Evolutionary conservation across 441 rosid species (phyloP).

Genomic region (Populus hybrid): DNA sequence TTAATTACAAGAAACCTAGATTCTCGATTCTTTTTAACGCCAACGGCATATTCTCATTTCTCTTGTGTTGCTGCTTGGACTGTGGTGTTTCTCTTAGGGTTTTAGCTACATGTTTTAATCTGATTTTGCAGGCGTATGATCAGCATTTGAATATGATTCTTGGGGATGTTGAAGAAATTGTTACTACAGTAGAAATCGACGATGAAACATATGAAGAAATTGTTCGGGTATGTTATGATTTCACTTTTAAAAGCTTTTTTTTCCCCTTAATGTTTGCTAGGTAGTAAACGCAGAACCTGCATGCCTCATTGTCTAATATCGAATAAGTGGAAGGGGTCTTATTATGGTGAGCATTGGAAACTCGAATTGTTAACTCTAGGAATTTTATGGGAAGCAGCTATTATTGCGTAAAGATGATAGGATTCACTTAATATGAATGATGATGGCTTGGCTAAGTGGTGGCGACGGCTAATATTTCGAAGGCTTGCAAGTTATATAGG

Average conservation of each 20-base stretch:
- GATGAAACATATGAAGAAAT: constrained; percentile 96
- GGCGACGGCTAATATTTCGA: background rate
- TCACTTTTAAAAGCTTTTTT: background rate
- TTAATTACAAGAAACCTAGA: background rate
- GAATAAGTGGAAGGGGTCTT: background rate
- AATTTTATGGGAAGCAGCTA: background rate
- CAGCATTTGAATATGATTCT: constrained; percentile 99
- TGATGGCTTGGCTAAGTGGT: background rate
- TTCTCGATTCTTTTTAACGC: background rate
- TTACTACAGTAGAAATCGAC: constrained; percentile 95
- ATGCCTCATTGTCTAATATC: background rate
- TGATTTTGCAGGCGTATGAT: constrained; percentile 81
- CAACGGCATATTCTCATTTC: background rate
- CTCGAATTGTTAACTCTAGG: background rate
- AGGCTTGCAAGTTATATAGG: background rate
- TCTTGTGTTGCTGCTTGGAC: background rate
- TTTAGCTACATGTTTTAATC: background rate
- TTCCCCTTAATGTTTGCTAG: background rate
- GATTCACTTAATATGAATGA: background rate
- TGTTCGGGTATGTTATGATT: too few species aligned
- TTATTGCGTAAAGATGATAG: background rate
- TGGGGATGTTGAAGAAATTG: constrained; percentile 96
- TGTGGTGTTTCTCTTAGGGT: background rate
- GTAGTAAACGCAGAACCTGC: background rate
- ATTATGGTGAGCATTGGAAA: background rate